phyloP scores from a whole-genome alignment of 805 yeast species.

The Yarrowia yakushimensis region DNA sequence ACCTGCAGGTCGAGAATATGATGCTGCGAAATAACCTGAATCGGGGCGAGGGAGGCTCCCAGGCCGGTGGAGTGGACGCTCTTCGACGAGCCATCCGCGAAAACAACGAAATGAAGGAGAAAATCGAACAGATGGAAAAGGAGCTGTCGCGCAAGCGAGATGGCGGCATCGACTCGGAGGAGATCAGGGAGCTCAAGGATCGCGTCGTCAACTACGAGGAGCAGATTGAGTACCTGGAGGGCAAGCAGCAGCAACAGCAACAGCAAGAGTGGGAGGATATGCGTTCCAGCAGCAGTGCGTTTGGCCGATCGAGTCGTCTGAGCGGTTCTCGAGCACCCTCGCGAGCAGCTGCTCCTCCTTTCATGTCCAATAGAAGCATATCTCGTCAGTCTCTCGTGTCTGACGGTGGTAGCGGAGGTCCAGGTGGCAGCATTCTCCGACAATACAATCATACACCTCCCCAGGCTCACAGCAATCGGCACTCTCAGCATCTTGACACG shows the following conservation, averaged over 20 bases:
- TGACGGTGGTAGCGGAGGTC: background rate
- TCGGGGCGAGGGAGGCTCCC: background rate
- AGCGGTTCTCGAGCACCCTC: constrained; percentile 13
- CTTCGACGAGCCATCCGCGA: background rate
- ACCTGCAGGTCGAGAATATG: constrained; percentile 12
- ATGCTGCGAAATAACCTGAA: background rate
- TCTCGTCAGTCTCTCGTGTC: constrained; percentile 8
- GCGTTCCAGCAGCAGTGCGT: background rate
- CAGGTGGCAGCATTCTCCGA: background rate
- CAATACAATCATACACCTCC: background rate
- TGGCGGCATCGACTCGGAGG: background rate
- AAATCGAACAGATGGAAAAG: constrained; percentile 3
- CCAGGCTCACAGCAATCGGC: background rate
- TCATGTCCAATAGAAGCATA: background rate
- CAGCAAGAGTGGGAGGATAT: constrained; percentile 4
- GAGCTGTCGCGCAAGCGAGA: background rate
- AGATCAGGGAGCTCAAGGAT: constrained; percentile 12
- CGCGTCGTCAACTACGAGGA: constrained; percentile 17
- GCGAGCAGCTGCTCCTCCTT: background rate
- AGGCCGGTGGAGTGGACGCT: constrained; percentile 7
- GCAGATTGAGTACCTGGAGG: constrained; percentile 21
- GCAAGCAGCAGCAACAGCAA: constrained; percentile 5
- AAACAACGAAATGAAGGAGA: constrained; percentile 11
- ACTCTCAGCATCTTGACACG: background rate
- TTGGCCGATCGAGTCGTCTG: constrained; percentile 8